A percentile compares a stretch with the other conserved stretches of the same genome.
These are phyloP conservation scores for Prunella vulgaris DNA, from an alignment of 257 asterid genomes.

Conservation along the genomic window DNA sequence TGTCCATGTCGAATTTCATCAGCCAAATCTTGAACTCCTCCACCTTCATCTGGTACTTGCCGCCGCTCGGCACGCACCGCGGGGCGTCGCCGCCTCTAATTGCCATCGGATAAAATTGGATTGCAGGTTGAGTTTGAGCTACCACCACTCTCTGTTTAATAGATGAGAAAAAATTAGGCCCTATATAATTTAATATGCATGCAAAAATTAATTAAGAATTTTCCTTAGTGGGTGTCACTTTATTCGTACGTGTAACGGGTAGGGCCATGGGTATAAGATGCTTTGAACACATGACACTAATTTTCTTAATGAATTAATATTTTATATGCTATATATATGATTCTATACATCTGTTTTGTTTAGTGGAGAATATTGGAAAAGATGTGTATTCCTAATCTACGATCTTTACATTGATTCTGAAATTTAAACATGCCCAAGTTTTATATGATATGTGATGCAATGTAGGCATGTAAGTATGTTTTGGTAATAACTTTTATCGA, in stretches of 20 bases:
- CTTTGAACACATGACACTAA: not conserved
- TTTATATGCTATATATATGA: not conserved
- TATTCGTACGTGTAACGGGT: not conserved
- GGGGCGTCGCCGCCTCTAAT: slow-evolving; percentile 27
- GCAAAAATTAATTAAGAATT: too few relatives aligned
- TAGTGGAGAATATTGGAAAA: not conserved
- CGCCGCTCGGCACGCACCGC: slow-evolving; percentile 17
- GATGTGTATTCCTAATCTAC: not conserved
- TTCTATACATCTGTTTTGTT: not conserved
- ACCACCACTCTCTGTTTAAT: not conserved
- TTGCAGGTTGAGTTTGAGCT: not conserved
- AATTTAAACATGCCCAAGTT: not conserved
- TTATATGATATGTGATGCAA: too few relatives aligned
- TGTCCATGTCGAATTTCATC: slow-evolving; percentile 31
- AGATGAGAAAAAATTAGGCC: not conserved
- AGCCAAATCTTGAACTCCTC: slow-evolving; percentile 45
- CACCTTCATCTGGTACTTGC: slow-evolving; percentile 34
- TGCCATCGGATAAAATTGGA: slow-evolving; percentile 14
- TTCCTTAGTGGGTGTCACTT: not conserved
- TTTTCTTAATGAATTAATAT: not conserved
- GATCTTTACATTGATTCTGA: not conserved
- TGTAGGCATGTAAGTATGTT: too few relatives aligned
- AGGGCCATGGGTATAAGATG: slow-evolving; percentile 22
- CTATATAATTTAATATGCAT: not conserved
- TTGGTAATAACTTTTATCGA: too few relatives aligned